Conservation (phyloP, 2,329 filamentous ascomycete genomes). For the Curvularia sp. region DNA sequence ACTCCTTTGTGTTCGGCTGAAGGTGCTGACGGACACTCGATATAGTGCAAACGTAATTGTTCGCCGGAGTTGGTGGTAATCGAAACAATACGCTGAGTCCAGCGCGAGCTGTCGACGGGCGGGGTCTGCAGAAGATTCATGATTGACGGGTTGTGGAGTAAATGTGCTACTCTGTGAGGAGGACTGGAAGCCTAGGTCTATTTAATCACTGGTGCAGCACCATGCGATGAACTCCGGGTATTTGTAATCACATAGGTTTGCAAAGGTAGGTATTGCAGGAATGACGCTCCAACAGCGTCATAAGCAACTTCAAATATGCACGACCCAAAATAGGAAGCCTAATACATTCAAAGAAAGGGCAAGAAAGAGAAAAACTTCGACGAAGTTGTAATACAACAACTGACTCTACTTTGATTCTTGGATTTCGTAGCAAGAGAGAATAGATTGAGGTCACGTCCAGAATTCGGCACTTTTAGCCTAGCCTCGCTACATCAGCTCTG, state of each 20-base stretch:
- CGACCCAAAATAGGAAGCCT: neutral
- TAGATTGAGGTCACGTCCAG: neutral
- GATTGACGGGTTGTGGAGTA: neutral
- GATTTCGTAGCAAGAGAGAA: no score
- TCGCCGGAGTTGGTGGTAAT: slow-evolving; percentile 1
- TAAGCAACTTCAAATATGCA: neutral
- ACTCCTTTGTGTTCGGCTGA: neutral
- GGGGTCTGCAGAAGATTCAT: neutral
- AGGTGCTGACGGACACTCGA: neutral
- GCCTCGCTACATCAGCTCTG: neutral
- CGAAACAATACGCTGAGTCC: slow-evolving; percentile 3
- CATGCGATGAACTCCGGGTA: neutral
- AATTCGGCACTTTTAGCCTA: neutral
- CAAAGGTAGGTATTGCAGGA: neutral
- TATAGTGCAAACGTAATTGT: slow-evolving; percentile 2
- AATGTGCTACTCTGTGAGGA: no score
- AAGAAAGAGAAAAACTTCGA: neutral
- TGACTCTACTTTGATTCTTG: neutral
- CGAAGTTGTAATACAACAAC: neutral
- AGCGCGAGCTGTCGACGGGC: neutral
- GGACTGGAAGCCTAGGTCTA: neutral
- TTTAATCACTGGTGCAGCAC: neutral
- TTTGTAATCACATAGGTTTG: neutral
- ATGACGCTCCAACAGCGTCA: slow-evolving; percentile 11
- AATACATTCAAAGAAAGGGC: neutral